These are phyloP conservation scores for Penicillium diatomitis DNA, from an alignment of 495 filamentous ascomycete species.

Conservation along the genomic window DNA sequence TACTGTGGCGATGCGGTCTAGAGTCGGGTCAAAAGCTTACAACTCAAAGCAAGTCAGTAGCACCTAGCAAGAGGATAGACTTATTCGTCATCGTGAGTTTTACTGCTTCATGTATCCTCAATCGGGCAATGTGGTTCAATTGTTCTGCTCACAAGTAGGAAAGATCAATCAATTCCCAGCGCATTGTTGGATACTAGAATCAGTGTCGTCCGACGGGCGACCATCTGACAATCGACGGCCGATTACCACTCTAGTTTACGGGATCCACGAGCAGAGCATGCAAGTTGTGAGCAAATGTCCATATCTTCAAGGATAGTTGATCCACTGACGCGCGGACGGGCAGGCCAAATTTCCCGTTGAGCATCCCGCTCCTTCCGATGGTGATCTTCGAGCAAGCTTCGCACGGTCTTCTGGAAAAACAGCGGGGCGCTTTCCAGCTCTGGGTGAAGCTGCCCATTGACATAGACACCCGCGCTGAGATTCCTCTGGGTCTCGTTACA, in stretches of 20 bases:
- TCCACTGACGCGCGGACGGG: slow-evolving; percentile 25
- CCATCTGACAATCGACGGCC: no score
- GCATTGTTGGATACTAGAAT: no score
- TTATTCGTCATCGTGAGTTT: no score
- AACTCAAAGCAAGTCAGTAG: no score
- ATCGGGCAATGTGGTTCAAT: no score
- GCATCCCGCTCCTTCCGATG: slow-evolving; percentile 26
- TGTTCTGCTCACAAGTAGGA: no score
- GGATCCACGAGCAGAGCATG: slow-evolving; percentile 8
- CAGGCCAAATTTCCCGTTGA: slow-evolving; percentile 38
- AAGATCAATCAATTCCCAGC: no score
- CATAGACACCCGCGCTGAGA: slow-evolving; percentile 35
- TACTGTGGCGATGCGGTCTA: no score
- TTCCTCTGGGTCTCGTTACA: slow-evolving; percentile 38
- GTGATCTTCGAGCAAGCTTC: slow-evolving; percentile 30
- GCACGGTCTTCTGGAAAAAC: slow-evolving; percentile 38
- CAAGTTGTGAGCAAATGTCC: slow-evolving; percentile 25
- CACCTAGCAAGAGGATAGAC: no score
- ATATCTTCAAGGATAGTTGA: slow-evolving; percentile 24
- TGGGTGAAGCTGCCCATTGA: slow-evolving; percentile 40
- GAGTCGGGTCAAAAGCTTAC: no score
- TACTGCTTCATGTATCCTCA: no score
- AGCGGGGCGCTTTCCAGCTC: slow-evolving; percentile 32
- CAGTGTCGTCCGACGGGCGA: no score
- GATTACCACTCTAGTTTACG: slow-evolving; percentile 12